Conservation (phyloP, 148 eudicot genomes). For the Persicaria tinctoria region DNA sequence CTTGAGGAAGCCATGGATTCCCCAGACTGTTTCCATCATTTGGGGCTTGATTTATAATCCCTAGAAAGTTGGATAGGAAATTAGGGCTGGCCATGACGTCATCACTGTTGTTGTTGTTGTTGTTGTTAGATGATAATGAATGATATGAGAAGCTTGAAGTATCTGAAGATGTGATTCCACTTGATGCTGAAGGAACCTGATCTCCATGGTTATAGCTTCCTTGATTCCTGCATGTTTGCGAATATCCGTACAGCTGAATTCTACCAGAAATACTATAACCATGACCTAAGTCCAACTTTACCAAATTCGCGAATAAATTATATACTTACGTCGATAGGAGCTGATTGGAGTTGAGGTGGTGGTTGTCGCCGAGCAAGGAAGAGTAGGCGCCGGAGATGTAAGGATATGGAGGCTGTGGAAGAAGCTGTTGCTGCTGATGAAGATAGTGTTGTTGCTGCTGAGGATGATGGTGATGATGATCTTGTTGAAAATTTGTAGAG, state of each 20-base stretch:
- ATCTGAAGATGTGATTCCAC: slow-evolving; percentile 5
- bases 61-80: slow-evolving; percentile 11
- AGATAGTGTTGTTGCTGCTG: slow-evolving; percentile 20
- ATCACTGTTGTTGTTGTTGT: not conserved
- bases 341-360: slow-evolving; percentile 2
- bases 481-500: slow-evolving; percentile 37
- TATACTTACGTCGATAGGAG: slow-evolving; percentile 28
- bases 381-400: slow-evolving; percentile 14
- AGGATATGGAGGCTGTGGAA: slow-evolving; percentile 17
- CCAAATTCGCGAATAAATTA: not conserved
- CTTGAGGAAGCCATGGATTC: slow-evolving; percentile 4
- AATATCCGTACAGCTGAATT: no score
- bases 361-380: slow-evolving; percentile 10
- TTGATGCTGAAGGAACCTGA: slow-evolving; percentile 8
- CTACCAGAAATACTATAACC: no score
- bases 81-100: slow-evolving; percentile 12
- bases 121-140: not conserved
- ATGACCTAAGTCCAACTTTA: not conserved
- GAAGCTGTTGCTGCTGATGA: slow-evolving; percentile 16
- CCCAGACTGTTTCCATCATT: not conserved
- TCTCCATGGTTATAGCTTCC: slow-evolving; percentile 8
- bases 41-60: slow-evolving; percentile 3
- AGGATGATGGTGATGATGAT: slow-evolving; percentile 16
- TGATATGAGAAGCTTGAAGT: slow-evolving; percentile 9
- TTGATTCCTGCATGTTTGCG: slow-evolving; percentile 10